phyloP scores from a whole-genome alignment of 192 early-diverging fungal species.

The Backusella parvicylindrica region DNA sequence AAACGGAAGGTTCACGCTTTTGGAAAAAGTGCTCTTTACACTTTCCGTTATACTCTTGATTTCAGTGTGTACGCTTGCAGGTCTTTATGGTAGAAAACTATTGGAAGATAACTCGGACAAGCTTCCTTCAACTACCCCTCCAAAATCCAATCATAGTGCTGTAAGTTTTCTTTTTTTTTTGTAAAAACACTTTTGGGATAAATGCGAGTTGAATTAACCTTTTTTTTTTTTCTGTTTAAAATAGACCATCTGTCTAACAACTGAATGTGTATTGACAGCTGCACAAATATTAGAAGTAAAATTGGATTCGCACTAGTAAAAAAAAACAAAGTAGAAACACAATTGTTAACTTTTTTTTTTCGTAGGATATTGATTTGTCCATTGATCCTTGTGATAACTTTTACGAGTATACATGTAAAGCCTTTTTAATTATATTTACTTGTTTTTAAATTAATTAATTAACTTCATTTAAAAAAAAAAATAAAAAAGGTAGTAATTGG shows the following conservation, averaged over 20 bases:
- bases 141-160: neutral
- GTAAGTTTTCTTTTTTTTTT: conserved; percentile 17
- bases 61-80: conserved; percentile 30
- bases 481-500: conserved; percentile 54
- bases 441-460: neutral
- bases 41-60: conserved; percentile 20
- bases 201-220: too few species aligned
- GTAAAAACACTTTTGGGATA: too few species aligned
- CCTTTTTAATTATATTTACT: neutral
- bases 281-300: conserved; percentile 47
- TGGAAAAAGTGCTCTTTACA: conserved; percentile 33
- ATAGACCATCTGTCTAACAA: conserved; percentile 43
- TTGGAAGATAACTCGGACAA: neutral
- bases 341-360: neutral
- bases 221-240: too few species aligned
- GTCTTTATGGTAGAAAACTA: conserved; percentile 31
- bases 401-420: conserved; percentile 62
- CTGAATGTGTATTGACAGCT: conserved; percentile 63
- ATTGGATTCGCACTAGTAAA: neutral
- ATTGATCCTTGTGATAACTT: conserved; percentile 69
- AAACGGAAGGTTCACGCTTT: conserved; percentile 28
- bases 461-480: neutral
- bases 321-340: neutral
- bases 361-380: conserved; percentile 46
- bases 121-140: neutral